Conservation (phyloP, 2,329 filamentous ascomycete genomes). For the Bipolaris gigantea region DNA sequence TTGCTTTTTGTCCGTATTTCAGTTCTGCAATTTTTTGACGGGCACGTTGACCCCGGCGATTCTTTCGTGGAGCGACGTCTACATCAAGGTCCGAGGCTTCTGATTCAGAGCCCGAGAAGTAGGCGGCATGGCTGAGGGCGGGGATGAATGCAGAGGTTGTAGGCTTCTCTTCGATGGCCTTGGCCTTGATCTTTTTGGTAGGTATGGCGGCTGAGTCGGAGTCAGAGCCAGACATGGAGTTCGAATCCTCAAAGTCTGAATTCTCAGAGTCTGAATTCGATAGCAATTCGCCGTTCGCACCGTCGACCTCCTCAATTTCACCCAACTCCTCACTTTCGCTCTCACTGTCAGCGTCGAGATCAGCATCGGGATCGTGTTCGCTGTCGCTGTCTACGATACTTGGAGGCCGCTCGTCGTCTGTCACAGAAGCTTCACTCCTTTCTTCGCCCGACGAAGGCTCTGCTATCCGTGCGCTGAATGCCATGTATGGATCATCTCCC, state of each 20-base stretch:
- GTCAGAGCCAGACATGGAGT: slow-evolving; percentile 16
- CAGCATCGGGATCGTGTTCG: slow-evolving; percentile 24
- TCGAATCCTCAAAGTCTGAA: background rate
- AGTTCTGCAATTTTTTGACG: slow-evolving; percentile 78
- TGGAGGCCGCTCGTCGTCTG: slow-evolving; percentile 34
- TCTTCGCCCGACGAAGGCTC: slow-evolving; percentile 42
- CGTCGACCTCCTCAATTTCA: background rate
- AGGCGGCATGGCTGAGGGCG: slow-evolving; percentile 73
- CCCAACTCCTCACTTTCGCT: slow-evolving; percentile 4
- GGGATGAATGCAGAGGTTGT: slow-evolving; percentile 67
- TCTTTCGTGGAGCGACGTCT: slow-evolving; percentile 64
- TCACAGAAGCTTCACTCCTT: slow-evolving; percentile 33
- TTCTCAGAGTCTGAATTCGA: slow-evolving; percentile 16
- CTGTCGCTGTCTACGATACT: slow-evolving; percentile 36
- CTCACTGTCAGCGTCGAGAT: slow-evolving; percentile 23
- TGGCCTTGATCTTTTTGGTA: slow-evolving; percentile 22
- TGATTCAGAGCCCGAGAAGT: slow-evolving; percentile 75
- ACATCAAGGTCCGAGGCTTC: slow-evolving; percentile 63
- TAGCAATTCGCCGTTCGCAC: slow-evolving; percentile 1
- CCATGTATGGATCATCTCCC: slow-evolving; percentile 36
- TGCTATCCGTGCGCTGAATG: slow-evolving; percentile 46
- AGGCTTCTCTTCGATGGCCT: slow-evolving; percentile 14
- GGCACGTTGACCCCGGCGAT: slow-evolving; percentile 75
- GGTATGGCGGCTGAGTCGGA: slow-evolving; percentile 21
- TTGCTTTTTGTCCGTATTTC: slow-evolving; percentile 73